Percentiles rank a stretch among this genome's conserved stretches.
phyloP scores from a whole-genome alignment of 257 asterid species.

The Avicennia marina region DNA sequence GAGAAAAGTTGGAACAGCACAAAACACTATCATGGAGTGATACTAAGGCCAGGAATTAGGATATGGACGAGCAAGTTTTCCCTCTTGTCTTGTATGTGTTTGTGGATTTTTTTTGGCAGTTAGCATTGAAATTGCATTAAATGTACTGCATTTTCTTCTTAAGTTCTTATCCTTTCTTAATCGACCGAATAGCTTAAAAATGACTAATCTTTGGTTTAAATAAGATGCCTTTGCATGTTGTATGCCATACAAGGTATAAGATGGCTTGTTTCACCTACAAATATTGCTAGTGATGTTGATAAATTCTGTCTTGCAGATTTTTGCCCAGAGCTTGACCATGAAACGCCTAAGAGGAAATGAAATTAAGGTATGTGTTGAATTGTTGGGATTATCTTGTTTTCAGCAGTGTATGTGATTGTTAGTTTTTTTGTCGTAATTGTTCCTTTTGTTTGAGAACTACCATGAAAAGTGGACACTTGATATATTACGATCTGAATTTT shows the following conservation, averaged over 20 bases:
- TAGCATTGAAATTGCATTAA: too few species aligned
- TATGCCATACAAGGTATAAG: not conserved
- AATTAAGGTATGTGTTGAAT: conserved; percentile 57
- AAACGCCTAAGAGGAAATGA: conserved; percentile 87
- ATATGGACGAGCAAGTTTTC: too few species aligned
- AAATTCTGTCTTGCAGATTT: conserved; percentile 53
- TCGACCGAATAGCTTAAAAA: too few species aligned
- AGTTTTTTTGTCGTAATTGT: too few species aligned
- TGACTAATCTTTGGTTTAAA: not conserved
- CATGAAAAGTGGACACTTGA: not conserved
- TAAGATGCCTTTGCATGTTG: not conserved
- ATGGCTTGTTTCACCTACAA: conserved; percentile 5
- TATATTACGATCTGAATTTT: too few species aligned
- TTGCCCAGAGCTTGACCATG: conserved; percentile 85
- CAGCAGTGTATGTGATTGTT: not conserved
- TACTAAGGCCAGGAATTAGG: too few species aligned
- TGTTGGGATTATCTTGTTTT: not conserved
- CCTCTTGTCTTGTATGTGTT: too few species aligned
- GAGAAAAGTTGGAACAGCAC: too few species aligned
- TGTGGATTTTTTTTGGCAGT: too few species aligned
- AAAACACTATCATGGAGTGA: too few species aligned
- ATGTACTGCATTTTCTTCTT: too few species aligned
- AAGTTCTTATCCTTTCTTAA: too few species aligned
- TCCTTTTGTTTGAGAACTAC: not conserved
- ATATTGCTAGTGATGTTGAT: conserved; percentile 19